Base-by-base conservation (phyloP, 805 yeast species). In the Hanseniaspora nectarophila region DNA sequence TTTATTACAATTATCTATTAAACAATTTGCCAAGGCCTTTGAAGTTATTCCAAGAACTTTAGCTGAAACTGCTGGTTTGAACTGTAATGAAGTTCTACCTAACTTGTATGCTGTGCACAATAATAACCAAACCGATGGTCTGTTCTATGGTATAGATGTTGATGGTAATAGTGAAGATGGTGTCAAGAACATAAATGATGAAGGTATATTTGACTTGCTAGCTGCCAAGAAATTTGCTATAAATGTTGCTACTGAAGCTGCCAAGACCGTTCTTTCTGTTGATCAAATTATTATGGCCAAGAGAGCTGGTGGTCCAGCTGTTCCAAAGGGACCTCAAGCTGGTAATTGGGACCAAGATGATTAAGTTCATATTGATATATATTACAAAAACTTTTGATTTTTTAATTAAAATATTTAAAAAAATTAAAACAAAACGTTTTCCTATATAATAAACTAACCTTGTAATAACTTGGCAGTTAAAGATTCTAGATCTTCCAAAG, bases 261-360 rank as follows among this genome's bases (percentile, higher is more conserved):
- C 95, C 13, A 78, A 76, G 56, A 92, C 97, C 5, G 82, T 89
- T 50, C 74, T 89, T 57, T 81, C 95, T 24, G 92, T 92, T 47
- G 97, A 92, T 67, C 97, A 90, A 74, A 90, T 90, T 62, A 92
- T 90, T 65, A 92, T 90, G 92, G 97, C 98, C 43, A 90, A 90
- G 77, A 80, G 96, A 66, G 97, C 97, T 2, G 98, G 98, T 58
- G 98, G 98, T 21, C 98, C 98, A 45, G 81, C 73, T 31, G 81
- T 88, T 76, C 96, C 96, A 32, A 71, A 74, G 60, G 94, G 85
- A 63, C 82, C 82, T 59, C 80, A 80, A 67, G 90, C 92, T 43
- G 96, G 95, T 56, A 88, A 87, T 71, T 88, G 97, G 97, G 97
- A 88, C 64, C 92, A 82, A 68, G 96, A 76, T 55, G 96, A 89